phyloP scores from a whole-genome alignment of 306 rosid species.

The Rosa rugosa region DNA sequence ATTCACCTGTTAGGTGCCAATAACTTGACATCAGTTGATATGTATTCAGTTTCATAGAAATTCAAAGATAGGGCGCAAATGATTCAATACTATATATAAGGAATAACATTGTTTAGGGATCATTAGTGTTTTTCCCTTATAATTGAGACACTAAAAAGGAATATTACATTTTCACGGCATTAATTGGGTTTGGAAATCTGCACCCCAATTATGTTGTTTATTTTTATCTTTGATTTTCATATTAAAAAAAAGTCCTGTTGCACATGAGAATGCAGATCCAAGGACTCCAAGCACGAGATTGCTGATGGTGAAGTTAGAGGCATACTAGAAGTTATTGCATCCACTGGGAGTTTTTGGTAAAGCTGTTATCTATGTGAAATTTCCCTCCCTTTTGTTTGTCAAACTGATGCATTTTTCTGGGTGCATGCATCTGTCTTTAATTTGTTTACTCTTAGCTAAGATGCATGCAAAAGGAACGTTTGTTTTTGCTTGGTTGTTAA shows the following conservation, averaged over 20 bases:
- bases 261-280: conserved; percentile 35
- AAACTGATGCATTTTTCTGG: background rate
- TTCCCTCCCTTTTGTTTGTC: conserved; percentile 8
- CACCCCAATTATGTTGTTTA: background rate
- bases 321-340: conserved; percentile 49
- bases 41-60: background rate
- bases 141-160: background rate
- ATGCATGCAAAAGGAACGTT: background rate
- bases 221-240: background rate
- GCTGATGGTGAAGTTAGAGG: conserved; percentile 40
- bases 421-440: background rate
- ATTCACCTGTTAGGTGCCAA: too few species aligned
- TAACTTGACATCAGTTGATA: background rate
- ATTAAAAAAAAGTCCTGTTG: conserved; percentile 3
- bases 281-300: conserved; percentile 27
- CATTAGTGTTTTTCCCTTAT: background rate
- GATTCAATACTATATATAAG: background rate
- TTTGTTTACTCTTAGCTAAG: background rate
- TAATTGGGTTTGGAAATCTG: background rate
- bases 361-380: conserved; percentile 2
- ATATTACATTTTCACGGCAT: background rate
- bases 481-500: background rate
- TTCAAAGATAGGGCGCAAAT: background rate
- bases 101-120: background rate
- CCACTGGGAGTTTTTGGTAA: conserved; percentile 60